These are phyloP conservation scores for Cordyceps cateniannulata DNA, from an alignment of 2,329 filamentous ascomycete species.

Conservation along the genomic window DNA sequence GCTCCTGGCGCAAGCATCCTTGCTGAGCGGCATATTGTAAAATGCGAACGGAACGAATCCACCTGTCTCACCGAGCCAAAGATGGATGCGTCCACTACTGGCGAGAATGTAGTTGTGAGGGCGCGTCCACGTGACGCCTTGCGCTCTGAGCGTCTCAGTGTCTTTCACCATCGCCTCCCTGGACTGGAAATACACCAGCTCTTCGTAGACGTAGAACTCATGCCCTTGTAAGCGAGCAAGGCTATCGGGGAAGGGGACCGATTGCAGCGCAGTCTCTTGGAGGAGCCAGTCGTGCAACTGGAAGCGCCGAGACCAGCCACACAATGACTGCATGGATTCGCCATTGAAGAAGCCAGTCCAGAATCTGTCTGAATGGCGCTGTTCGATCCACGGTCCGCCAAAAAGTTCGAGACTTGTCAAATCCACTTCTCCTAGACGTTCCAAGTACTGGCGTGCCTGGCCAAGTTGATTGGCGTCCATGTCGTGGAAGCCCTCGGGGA, in stretches of 20 bases:
- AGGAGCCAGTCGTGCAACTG: background rate
- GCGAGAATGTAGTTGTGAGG: background rate
- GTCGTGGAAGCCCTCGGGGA: background rate
- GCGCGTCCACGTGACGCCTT: background rate
- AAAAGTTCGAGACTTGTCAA: background rate
- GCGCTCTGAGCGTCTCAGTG: background rate
- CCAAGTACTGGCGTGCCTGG: background rate
- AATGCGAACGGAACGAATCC: background rate
- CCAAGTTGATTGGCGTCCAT: background rate
- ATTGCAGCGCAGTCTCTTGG: background rate
- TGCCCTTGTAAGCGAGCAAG: background rate
- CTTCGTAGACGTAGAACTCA: too few relatives aligned
- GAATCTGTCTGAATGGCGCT: too few relatives aligned
- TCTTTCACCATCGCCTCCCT: background rate
- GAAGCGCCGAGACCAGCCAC: background rate
- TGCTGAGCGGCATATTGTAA: background rate
- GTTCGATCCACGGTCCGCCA: too few relatives aligned
- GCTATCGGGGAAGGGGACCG: background rate
- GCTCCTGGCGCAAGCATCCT: background rate
- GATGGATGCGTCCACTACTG: background rate
- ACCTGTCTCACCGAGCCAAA: too few relatives aligned
- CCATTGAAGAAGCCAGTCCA: background rate
- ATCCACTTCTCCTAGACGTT: background rate
- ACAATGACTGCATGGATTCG: background rate
- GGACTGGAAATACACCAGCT: background rate